phyloP scores from a whole-genome alignment of 305 asterid species.

The Ilex paraguariensis region DNA sequence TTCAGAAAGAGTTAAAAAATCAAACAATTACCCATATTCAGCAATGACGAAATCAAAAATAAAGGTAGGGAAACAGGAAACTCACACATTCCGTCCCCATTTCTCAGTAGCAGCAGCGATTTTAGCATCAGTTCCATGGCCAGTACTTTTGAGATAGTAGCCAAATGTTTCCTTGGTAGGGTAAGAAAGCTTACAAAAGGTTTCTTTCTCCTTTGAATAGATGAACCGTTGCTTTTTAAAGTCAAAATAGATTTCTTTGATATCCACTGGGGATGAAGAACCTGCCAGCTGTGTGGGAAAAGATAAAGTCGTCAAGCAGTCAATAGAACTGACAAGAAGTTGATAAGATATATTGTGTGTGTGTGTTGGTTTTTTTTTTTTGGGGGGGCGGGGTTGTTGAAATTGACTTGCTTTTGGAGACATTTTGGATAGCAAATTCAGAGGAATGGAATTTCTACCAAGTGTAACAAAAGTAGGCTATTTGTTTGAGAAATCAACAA shows the following conservation, averaged over 20 bases:
- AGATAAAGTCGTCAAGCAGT: background rate
- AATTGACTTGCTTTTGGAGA: too few relatives aligned
- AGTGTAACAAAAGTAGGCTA: too few relatives aligned
- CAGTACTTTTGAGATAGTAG: conserved; percentile 78
- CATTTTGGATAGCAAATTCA: too few relatives aligned
- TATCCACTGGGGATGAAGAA: conserved; percentile 46
- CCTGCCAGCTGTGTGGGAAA: conserved; percentile 56
- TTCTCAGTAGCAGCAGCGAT: conserved; percentile 72
- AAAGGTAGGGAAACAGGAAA: conserved; percentile 32
- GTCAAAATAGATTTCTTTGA: conserved; percentile 84
- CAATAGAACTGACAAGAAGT: background rate
- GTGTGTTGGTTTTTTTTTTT: too few relatives aligned
- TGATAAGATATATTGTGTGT: too few relatives aligned
- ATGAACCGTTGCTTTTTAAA: conserved; percentile 97
- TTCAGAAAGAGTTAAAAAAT: too few relatives aligned
- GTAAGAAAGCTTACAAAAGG: conserved; percentile 81
- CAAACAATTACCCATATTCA: too few relatives aligned
- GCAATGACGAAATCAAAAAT: background rate
- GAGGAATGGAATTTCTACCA: too few relatives aligned
- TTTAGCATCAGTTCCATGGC: conserved; percentile 93
- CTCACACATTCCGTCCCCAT: conserved; percentile 98
- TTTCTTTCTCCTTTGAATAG: conserved; percentile 61
- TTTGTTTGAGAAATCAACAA: too few relatives aligned
- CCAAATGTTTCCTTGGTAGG: conserved; percentile 92
- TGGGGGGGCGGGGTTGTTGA: too few relatives aligned